phyloP scores from a whole-genome alignment of 805 yeast genomes.

The Cyberlindnera euphorbiiphila region DNA sequence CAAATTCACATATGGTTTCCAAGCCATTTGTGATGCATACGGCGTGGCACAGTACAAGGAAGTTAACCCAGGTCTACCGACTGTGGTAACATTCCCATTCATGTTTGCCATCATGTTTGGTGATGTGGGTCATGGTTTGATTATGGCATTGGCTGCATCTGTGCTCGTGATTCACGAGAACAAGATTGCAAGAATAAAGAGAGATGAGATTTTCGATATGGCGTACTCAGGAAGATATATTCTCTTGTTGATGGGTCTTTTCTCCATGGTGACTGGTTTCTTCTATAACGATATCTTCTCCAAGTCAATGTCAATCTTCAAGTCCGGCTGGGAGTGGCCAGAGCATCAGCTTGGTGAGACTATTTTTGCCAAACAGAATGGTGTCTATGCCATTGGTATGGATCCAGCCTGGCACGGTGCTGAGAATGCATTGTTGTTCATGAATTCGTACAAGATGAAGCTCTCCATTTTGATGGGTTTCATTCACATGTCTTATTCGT shows the following conservation, averaged over 20 bases:
- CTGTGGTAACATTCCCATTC: conserved; percentile 93
- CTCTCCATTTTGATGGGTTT: conserved; percentile 92
- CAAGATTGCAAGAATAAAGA: conserved; percentile 58
- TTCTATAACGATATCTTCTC: conserved; percentile 93
- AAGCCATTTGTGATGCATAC: conserved; percentile 90
- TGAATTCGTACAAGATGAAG: conserved; percentile 97
- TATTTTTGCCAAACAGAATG: conserved; percentile 60
- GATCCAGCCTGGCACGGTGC: conserved; percentile 98
- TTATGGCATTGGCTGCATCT: conserved; percentile 71
- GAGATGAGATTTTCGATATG: conserved; percentile 96
- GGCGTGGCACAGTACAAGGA: conserved; percentile 92
- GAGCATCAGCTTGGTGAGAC: conserved; percentile 56
- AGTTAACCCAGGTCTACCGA: conserved; percentile 93
- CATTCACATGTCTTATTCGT: conserved; percentile 89
- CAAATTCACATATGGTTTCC: conserved; percentile 91
- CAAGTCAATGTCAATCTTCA: conserved; percentile 80
- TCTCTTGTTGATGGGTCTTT: conserved; percentile 84
- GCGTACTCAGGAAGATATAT: conserved; percentile 92
- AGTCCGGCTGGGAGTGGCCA: conserved; percentile 94
- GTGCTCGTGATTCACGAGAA: conserved; percentile 71
- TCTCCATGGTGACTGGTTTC: conserved; percentile 94
- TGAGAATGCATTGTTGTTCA: conserved; percentile 83
- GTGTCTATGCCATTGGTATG: conserved; percentile 79
- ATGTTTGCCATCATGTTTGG: conserved; percentile 99
- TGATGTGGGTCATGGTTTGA: conserved; percentile 93